Base-by-base conservation (phyloP, 1,284 basidiomycete species). In the Gymnopus androsaceus region DNA sequence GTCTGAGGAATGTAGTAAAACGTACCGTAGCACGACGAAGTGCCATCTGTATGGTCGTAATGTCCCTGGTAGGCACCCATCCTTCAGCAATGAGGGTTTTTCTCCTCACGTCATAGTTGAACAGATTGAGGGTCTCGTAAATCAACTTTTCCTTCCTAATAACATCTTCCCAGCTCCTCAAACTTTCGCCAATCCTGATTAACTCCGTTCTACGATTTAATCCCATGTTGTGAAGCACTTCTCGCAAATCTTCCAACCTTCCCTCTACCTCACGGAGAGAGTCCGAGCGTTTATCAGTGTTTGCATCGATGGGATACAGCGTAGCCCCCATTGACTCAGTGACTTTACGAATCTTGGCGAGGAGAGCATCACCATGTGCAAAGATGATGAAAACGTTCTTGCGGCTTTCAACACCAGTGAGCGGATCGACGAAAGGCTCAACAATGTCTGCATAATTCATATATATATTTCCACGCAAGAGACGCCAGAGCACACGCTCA, bases 311-410 rank as follows among this genome's bases (percentile, higher is more conserved):
- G 33, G 95, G 94, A 75, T 96, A 98, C 55, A 99, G 79, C 0
- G 94, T 97, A 2, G 91, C 97, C 45, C 97, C 95, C 92, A 99
- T 98, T 30, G 93, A 95, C 75, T 98, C 97, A 44, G 95, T 91
- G 59, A 99, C 94, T 73, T 96, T 98, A 69, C 96, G 93, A 69
- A 99, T 98, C 82, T 99, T 99, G 64, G 92, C 84, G 28, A 99
- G 85, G 19, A 99, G 81, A 40, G 91, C 88, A 48, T 94, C 87
- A 33, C 97, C 97, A 66, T 99, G 97, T 0, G 96, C 97, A 68
- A 99, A 99, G 72, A 99, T 98, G 77, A 99, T 97, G 78, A 99
- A 99, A 41, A 99, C 97, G 64, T 98, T 95, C 83, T 99, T 99
- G 76, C 89, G 85, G 7, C 90, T 91, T 73, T 95, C 90, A 36